Evolutionary conservation across 2,329 filamentous ascomycete genomes (phyloP).

Genomic region (Aureobasidium sp.): DNA sequence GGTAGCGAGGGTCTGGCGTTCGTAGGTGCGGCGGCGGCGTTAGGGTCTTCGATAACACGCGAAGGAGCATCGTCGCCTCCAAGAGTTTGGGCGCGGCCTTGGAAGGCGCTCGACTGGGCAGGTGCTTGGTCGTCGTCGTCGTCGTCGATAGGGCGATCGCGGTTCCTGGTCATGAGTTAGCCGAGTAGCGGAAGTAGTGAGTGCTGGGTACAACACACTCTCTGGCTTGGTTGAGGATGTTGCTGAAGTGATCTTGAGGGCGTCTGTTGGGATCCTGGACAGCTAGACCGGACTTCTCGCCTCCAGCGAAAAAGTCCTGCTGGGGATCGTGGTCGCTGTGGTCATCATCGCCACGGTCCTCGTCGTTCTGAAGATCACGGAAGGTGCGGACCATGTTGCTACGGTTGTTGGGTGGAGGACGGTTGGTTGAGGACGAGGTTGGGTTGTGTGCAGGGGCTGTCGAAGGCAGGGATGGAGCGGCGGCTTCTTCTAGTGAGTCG

Average conservation of each 20-base stretch:
- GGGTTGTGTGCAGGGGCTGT: conserved; percentile 14
- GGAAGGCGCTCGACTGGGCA: conserved; percentile 43
- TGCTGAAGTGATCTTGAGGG: conserved; percentile 41
- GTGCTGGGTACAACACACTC: conserved; percentile 28
- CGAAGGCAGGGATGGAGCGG: conserved; percentile 13
- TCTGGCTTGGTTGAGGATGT: conserved; percentile 43
- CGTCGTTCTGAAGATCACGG: conserved; percentile 39
- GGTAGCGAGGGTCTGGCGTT: conserved; percentile 19
- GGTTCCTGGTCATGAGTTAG: conserved; percentile 43
- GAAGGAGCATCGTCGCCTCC: conserved; percentile 72
- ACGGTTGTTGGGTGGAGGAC: conserved; percentile 15
- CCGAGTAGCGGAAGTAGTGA: neutral
- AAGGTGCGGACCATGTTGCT: conserved; percentile 36
- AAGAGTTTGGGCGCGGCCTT: conserved; percentile 65
- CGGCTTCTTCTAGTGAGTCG: conserved; percentile 24
- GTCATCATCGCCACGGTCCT: conserved; percentile 51
- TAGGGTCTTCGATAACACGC: conserved; percentile 58
- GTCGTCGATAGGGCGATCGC: conserved; percentile 47
- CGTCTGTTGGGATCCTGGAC: conserved; percentile 51
- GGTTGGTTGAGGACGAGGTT: conserved; percentile 16
- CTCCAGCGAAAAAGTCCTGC: conserved; percentile 70
- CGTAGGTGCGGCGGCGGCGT: conserved; percentile 33
- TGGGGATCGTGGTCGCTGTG: conserved; percentile 55
- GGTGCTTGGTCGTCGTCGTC: conserved; percentile 44
- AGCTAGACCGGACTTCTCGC: conserved; percentile 73